phyloP scores from a whole-genome alignment of 2,329 filamentous ascomycete species.

The Fusarium dlaminii region DNA sequence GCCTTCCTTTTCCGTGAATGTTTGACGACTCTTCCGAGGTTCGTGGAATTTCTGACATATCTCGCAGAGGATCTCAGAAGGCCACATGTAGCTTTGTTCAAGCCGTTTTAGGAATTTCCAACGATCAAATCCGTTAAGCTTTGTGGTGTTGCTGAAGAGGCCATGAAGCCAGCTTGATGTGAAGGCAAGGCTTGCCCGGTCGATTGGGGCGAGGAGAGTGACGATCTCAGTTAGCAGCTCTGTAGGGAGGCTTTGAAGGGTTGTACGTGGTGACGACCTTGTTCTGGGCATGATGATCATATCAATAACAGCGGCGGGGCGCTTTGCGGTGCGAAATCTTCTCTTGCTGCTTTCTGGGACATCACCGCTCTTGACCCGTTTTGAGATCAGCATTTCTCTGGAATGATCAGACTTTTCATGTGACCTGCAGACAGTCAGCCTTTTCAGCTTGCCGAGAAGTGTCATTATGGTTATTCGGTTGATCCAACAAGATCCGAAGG shows the following conservation, averaged over 20 bases:
- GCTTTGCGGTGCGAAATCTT: not conserved
- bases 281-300: not conserved
- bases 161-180: not conserved
- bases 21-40: not conserved
- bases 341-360: not conserved
- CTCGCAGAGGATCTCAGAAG: not conserved
- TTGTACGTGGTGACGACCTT: accelerated
- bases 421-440: not conserved
- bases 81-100: not conserved
- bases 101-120: not conserved
- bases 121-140: not conserved
- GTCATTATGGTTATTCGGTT: not conserved
- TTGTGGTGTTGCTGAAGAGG: not conserved
- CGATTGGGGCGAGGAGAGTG: not conserved
- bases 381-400: too few relatives aligned
- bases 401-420: not conserved
- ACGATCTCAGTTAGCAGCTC: not conserved
- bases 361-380: accelerated
- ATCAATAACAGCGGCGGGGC: accelerated
- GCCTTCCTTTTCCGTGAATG: not conserved
- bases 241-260: not conserved
- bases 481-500: accelerated
- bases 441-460: not conserved
- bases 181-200: not conserved
- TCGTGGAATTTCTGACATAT: not conserved